phyloP scores from a whole-genome alignment of 1,284 basidiomycete genomes.

The Pseudozyma sp. region DNA sequence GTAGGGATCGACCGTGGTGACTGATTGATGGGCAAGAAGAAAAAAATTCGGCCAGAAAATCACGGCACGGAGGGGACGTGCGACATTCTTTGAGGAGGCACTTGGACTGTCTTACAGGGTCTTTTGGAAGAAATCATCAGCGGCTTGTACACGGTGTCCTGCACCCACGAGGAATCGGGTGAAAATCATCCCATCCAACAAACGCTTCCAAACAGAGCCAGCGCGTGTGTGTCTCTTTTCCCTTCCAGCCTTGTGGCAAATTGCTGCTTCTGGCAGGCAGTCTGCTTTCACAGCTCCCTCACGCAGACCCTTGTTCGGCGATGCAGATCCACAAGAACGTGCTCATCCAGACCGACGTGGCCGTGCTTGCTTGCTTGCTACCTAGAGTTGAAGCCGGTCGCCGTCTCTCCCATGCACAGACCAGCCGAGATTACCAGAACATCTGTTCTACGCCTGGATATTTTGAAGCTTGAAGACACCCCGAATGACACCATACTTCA shows the following conservation, averaged over 20 bases:
- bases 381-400: background rate
- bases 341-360: conserved; percentile 17
- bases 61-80: conserved; percentile 16
- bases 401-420: conserved; percentile 22
- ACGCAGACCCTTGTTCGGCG: background rate
- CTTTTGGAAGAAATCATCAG: background rate
- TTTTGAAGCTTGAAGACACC: too few relatives aligned
- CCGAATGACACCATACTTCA: background rate
- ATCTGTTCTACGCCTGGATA: too few relatives aligned
- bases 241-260: too few relatives aligned
- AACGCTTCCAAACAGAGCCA: background rate
- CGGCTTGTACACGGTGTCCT: too few relatives aligned
- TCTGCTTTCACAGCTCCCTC: conserved; percentile 5
- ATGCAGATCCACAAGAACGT: conserved; percentile 38
- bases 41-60: background rate
- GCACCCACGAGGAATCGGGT: conserved; percentile 9
- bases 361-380: background rate
- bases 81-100: conserved; percentile 13
- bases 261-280: background rate
- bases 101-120: conserved; percentile 17
- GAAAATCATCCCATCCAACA: conserved; percentile 28
- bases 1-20: background rate
- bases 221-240: background rate
- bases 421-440: background rate
- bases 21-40: background rate